Base-by-base conservation (phyloP, 2,329 filamentous ascomycete species). In the Chrysoporthe austroafricana region DNA sequence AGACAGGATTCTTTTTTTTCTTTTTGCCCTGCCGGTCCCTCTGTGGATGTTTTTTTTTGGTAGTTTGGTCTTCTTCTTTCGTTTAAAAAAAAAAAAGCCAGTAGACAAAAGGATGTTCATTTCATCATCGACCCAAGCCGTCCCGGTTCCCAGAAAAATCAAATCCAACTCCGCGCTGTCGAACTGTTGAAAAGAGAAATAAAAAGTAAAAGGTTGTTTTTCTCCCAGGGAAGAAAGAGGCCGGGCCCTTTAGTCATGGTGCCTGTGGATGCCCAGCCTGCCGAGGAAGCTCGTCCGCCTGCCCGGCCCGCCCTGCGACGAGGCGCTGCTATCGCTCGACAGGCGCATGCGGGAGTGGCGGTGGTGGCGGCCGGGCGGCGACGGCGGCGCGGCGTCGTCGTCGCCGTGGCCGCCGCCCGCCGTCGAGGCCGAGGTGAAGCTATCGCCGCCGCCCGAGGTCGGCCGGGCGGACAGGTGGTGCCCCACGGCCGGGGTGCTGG, bases 391-490 rank as follows among this genome's bases (percentile, higher is more conserved):
- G 26, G 67, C 64, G 54, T 74, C 70, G n/a, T 72, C 72, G 43
- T 69, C 64, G 44, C 74, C 74, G 18, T 69, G 26, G 26, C 26
- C 26, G 26, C 26, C 26, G 26, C 26, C 26, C 26, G 26, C 70
- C 8, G 74, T 73, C 50, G 71, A 72, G 63, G 70, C 72, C 3
- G 71, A 73, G 61, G 72, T 69, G 42, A 81, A 71, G 67, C 82
- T 84, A 69, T 81, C 80, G 44, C 75, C 73, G 34, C 74, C 78
- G 59, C 82, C 79, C 54, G 74, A 75, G n/a, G 69, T 61, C 70
- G 72, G 46, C 66, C 70, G 44, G 73, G 44, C 56, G 71, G 26
- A 26, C 0, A 73, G 26, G 7, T 61, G 59, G 71, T 70, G 42
- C 68, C 71, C 62, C 70, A 74, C 48, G 9, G 39, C 62, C 13